These are phyloP conservation scores for Chrysanthemum seticuspe DNA, from an alignment of 129 eudicot species.

Conservation along the genomic window DNA sequence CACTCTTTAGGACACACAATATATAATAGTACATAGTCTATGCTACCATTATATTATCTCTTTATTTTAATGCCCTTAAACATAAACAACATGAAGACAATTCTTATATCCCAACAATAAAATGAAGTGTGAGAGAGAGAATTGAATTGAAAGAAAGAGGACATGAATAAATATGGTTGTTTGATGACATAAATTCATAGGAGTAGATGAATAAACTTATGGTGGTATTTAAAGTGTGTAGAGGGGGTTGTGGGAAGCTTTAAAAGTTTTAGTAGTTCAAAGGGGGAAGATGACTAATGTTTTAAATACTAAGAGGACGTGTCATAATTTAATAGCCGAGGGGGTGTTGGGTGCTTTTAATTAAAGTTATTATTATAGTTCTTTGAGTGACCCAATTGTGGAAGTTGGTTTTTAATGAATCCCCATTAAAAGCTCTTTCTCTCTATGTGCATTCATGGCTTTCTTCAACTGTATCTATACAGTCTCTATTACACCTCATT, in stretches of 20 bases:
- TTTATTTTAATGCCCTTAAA: slow-evolving; percentile 12
- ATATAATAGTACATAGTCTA: slow-evolving; percentile 13
- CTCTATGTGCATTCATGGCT: slow-evolving; percentile 50
- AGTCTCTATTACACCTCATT: slow-evolving; percentile 43
- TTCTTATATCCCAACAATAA: neutral
- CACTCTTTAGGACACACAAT: slow-evolving; percentile 6
- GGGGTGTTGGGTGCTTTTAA: slow-evolving; percentile 49
- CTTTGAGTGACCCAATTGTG: slow-evolving; percentile 57
- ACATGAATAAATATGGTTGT: slow-evolving; percentile 37
- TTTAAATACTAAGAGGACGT: slow-evolving; percentile 45
- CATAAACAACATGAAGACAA: slow-evolving; percentile 36
- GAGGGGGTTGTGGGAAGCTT: slow-evolving; percentile 51
- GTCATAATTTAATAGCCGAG: slow-evolving; percentile 39
- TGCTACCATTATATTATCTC: slow-evolving; percentile 6
- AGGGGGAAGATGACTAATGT: slow-evolving; percentile 38
- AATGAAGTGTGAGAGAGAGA: slow-evolving; percentile 1
- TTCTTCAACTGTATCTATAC: slow-evolving; percentile 65
- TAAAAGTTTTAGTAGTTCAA: slow-evolving; percentile 53
- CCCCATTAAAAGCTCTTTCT: slow-evolving; percentile 36
- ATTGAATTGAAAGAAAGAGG: neutral
- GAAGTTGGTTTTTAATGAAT: slow-evolving; percentile 62
- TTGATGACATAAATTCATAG: slow-evolving; percentile 43
- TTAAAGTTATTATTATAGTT: slow-evolving; percentile 35
- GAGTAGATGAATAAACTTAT: slow-evolving; percentile 43
- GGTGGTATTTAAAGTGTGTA: slow-evolving; percentile 39